Conservation (phyloP, 2,329 filamentous ascomycete genomes). For the Neopestalotiopsis sp. region DNA sequence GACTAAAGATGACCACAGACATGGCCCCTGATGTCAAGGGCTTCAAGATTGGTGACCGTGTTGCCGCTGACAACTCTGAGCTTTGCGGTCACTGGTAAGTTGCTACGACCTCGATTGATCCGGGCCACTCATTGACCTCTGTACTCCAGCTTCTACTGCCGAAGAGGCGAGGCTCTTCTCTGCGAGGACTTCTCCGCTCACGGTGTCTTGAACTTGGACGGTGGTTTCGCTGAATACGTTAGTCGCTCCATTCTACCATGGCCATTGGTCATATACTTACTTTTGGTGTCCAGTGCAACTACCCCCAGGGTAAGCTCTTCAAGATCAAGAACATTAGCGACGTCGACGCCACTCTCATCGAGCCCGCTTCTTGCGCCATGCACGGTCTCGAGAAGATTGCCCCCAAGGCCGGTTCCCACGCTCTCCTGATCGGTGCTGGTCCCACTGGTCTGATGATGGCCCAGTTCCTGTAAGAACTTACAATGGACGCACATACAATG, state of each 20-base stretch:
- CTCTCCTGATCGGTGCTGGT: conserved; percentile 70
- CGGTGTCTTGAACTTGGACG: conserved; percentile 67
- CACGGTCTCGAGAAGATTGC: conserved; percentile 74
- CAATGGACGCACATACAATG: conserved; percentile 13
- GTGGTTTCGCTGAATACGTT: conserved; percentile 74
- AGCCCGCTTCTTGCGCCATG: conserved; percentile 74
- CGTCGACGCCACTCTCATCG: conserved; percentile 73
- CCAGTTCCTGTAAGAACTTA: conserved; percentile 34
- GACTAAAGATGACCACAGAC: conserved; percentile 26
- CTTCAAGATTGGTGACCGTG: conserved; percentile 67
- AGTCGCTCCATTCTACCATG: conserved; percentile 12
- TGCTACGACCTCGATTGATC: background rate
- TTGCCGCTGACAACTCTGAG: conserved; percentile 69
- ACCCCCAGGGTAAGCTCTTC: conserved; percentile 63
- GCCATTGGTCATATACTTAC: background rate
- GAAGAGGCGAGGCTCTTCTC: conserved; percentile 69
- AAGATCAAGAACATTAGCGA: conserved; percentile 69
- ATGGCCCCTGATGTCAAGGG: conserved; percentile 58
- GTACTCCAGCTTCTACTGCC: conserved; percentile 66
- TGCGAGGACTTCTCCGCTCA: conserved; percentile 74
- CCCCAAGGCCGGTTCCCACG: conserved; percentile 68
- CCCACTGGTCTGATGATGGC: conserved; percentile 65
- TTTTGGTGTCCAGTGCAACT: conserved; percentile 43
- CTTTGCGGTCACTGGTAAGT: conserved; percentile 68
- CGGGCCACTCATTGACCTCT: conserved; percentile 18